phyloP scores from a whole-genome alignment of 108 stramenopile genomes.

The Asterionellopsis glacialis region DNA sequence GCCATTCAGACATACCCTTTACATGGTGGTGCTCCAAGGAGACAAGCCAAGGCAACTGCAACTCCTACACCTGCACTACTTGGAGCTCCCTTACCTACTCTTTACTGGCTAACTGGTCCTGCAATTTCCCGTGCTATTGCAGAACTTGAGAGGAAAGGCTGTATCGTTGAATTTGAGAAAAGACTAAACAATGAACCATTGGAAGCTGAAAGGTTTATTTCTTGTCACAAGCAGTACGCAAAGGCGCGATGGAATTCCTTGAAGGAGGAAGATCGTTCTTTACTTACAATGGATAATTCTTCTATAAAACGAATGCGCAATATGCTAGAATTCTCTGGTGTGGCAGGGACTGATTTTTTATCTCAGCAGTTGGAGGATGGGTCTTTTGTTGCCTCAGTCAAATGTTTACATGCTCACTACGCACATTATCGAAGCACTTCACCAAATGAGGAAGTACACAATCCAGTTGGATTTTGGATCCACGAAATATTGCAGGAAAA shows the following conservation, averaged over 20 bases:
- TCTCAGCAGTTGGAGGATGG: constrained; percentile 3
- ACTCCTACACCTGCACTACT: constrained; percentile 8
- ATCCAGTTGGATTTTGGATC: constrained; percentile 55
- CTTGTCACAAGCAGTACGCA: constrained; percentile 59
- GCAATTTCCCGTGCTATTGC: constrained; percentile 52
- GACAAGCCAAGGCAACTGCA: constrained; percentile 25
- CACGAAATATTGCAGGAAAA: constrained; percentile 34
- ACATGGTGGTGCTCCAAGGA: constrained; percentile 25
- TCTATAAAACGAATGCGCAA: constrained; percentile 28
- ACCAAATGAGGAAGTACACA: constrained; percentile 5
- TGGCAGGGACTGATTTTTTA: constrained; percentile 61
- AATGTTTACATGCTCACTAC: constrained; percentile 77
- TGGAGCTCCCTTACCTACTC: constrained; percentile 63
- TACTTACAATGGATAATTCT: constrained; percentile 20
- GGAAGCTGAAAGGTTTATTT: constrained; percentile 18
- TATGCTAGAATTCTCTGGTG: constrained; percentile 64
- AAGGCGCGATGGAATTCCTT: constrained; percentile 48
- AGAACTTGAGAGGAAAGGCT: constrained; percentile 60
- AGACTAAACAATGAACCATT: constrained; percentile 22
- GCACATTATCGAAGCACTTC: constrained; percentile 58
- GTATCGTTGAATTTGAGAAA: constrained; percentile 37
- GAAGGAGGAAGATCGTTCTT: constrained; percentile 32
- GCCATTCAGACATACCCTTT: constrained; percentile 70
- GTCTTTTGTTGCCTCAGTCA: constrained; percentile 39
- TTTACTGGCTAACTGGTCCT: constrained; percentile 69